Percentiles rank a stretch among this genome's conserved stretches.
Conservation (phyloP, 2,329 filamentous ascomycete genomes). For the Calonectria leucothoes region DNA sequence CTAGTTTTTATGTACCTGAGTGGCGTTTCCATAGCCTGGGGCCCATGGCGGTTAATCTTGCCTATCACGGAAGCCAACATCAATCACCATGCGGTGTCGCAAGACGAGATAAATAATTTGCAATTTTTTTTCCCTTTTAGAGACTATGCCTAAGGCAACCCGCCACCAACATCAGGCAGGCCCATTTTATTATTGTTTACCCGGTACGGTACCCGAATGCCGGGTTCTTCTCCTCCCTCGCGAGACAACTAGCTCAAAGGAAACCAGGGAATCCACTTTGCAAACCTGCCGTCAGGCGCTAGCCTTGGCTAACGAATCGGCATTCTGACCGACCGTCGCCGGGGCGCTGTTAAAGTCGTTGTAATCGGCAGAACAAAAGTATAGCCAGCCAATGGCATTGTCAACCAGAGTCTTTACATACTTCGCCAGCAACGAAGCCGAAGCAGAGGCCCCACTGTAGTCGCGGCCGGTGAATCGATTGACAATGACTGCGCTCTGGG, state of each 20-base stretch:
- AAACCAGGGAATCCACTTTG: neutral
- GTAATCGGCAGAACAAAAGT: slow-evolving; percentile 22
- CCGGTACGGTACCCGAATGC: neutral
- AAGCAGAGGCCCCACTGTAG: neutral
- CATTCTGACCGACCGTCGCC: slow-evolving; percentile 20
- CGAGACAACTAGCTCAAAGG: neutral
- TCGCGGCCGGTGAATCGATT: slow-evolving; percentile 29
- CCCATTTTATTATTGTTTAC: neutral
- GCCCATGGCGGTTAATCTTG: slow-evolving; percentile 9
- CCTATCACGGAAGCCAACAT: slow-evolving; percentile 1
- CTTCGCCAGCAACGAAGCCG: neutral
- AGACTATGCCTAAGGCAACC: neutral
- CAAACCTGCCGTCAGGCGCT: neutral
- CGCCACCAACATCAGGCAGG: neutral
- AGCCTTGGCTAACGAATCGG: slow-evolving; percentile 6
- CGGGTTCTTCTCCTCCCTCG: neutral
- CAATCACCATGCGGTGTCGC: neutral
- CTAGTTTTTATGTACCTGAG: neutral
- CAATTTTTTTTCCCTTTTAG: neutral
- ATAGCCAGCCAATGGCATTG: slow-evolving; percentile 12
- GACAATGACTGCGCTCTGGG: slow-evolving; percentile 30
- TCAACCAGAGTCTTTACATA: neutral
- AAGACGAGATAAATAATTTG: neutral
- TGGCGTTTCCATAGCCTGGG: neutral
- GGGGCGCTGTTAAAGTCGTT: slow-evolving; percentile 6